phyloP scores from a whole-genome alignment of 108 stramenopile species.

The Fistulifera solaris region DNA sequence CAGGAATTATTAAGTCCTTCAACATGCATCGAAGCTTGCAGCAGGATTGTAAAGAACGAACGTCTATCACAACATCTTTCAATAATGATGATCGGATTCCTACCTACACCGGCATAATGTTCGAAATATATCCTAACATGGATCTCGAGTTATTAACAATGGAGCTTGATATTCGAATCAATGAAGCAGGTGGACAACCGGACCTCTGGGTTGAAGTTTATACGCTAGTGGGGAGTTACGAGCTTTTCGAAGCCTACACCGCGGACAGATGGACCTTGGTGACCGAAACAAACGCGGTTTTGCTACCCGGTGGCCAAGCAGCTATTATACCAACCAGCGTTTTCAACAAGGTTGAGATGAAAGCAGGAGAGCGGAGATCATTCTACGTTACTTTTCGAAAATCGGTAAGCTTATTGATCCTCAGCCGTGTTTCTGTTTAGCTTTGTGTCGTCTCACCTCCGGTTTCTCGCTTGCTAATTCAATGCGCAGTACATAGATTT shows the following conservation, averaged over 20 bases:
- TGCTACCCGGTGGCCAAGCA: not conserved
- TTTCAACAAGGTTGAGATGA: not conserved
- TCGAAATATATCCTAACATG: not conserved
- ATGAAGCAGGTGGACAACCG: not conserved
- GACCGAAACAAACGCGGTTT: not conserved
- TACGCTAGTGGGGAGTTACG: not conserved
- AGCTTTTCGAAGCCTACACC: not conserved
- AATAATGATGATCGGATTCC: slow-evolving; percentile 2
- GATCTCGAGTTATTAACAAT: not conserved
- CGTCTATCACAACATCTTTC: not conserved
- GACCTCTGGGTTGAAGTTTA: slow-evolving; percentile 4
- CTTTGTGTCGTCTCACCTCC: too few species aligned
- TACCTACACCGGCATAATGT: slow-evolving; percentile 6
- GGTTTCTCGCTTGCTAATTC: too few species aligned
- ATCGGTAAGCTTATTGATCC: too few species aligned
- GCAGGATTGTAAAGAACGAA: not conserved
- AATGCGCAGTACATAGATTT: not conserved
- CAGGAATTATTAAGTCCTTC: too few species aligned
- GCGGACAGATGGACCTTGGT: slow-evolving; percentile 1
- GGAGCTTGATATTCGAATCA: slow-evolving; percentile 2
- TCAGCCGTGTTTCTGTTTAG: too few species aligned
- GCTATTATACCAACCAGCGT: not conserved
- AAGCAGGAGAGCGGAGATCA: slow-evolving; percentile 3
- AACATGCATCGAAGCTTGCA: not conserved
- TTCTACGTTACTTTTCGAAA: not conserved